Conservation (phyloP, 192 early-diverging fungal genomes). For the Bifiguratus adelaidae region DNA sequence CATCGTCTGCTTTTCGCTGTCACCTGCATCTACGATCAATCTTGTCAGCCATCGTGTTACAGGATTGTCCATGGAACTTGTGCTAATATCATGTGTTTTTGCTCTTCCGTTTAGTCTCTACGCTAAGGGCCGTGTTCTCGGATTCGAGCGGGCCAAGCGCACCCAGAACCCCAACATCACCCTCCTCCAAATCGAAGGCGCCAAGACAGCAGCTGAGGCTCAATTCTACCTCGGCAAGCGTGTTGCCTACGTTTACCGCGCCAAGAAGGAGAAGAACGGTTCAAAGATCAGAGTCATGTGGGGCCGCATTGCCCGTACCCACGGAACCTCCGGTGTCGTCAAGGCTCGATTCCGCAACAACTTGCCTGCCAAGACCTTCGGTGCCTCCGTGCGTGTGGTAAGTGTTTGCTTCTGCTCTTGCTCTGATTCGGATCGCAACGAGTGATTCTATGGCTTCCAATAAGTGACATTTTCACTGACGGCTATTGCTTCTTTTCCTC, state of each 20-base stretch:
- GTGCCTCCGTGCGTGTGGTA: slow-evolving; percentile 86
- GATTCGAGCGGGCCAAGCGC: slow-evolving; percentile 88
- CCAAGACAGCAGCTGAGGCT: slow-evolving; percentile 80
- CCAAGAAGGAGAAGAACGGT: slow-evolving; percentile 77
- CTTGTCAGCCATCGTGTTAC: too few relatives aligned
- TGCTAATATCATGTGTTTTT: too few relatives aligned
- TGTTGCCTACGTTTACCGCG: slow-evolving; percentile 96
- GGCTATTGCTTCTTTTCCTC: slow-evolving; percentile 7
- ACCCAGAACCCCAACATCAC: slow-evolving; percentile 85
- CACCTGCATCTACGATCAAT: too few relatives aligned
- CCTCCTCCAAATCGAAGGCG: slow-evolving; percentile 90
- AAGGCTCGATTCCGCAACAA: slow-evolving; percentile 96
- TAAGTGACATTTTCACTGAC: not conserved
- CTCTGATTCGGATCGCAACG: not conserved
- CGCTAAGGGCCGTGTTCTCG: slow-evolving; percentile 94
- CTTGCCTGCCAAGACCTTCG: slow-evolving; percentile 92
- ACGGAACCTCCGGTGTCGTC: slow-evolving; percentile 94
- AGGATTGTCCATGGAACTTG: too few relatives aligned
- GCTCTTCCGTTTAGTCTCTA: too few relatives aligned
- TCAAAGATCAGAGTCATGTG: slow-evolving; percentile 95
- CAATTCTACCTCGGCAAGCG: slow-evolving; percentile 98
- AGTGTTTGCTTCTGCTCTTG: slow-evolving; percentile 16
- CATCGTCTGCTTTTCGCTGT: too few relatives aligned
- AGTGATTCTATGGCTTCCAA: not conserved
- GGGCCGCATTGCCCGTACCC: slow-evolving; percentile 91